Base-by-base conservation (phyloP, 805 yeast species). In the Ascoidea tarda region DNA sequence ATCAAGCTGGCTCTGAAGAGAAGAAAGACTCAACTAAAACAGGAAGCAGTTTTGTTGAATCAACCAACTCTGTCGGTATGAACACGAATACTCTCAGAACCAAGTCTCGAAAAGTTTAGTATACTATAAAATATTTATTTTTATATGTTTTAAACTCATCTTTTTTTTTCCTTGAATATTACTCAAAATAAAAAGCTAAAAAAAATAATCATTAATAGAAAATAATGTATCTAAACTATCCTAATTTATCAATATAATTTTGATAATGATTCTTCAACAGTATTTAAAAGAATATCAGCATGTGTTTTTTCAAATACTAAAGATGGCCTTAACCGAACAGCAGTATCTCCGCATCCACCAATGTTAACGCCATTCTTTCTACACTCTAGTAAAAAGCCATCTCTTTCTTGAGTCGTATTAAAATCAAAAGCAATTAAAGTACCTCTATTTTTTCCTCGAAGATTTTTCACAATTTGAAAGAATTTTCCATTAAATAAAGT, bases 381-480 rank as follows among this genome's bases (percentile, higher is more conserved):
- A 76, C 83, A 73, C 57, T 75, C 79, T 56, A 58, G 59, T 61
- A 84, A 68, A 67, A 87, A 81, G 59, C 72, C 66, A 67, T 82
- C 81, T 70, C 95, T 79, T 32, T 71, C 68, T 53, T 70, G 73
- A 47, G 76, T 66, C 51, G 76, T 61, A 50, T 76, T 75, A 61
- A 80, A 68, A 59, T 84, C 84, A 79, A 87, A 85, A n/a, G 95
- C 95, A 66, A 86, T 78, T 69, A 83, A 85, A 49, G 93, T 84
- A 49, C 85, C 95, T 59, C 81, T 74, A 62, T 72, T 74, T 68
- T 84, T 75, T 57, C 95, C 95, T 67, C 95, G 79, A 64, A 85
- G 75, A 69, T 81, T 76, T 54, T 68, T 63, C 16, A 81, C 49
- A 58, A 66, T 62, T 49, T 63, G 60, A 53, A 93, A 89, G 66